Evolutionary conservation across 139 green algal species (phyloP).

Genomic region (Chara braunii): DNA sequence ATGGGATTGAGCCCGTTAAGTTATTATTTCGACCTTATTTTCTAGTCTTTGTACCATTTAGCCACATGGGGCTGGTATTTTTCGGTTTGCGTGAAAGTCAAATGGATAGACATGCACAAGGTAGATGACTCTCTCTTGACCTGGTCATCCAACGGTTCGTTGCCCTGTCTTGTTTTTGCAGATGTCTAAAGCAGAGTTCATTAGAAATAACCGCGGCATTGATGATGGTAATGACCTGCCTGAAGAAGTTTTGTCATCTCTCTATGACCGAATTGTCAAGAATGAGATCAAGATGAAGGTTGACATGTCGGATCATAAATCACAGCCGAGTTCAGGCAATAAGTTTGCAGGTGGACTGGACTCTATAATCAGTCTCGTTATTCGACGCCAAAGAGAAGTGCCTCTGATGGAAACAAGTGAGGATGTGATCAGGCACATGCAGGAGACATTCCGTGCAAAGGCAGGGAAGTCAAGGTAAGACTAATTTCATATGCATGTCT

Average conservation of each 20-base stretch:
- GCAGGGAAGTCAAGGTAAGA: constrained; percentile 27
- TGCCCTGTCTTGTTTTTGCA: constrained; percentile 5
- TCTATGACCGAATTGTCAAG: constrained; percentile 90
- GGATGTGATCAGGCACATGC: constrained; percentile 39
- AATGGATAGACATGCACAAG: too few relatives aligned
- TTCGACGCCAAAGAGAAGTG: not conserved
- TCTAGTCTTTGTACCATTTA: too few relatives aligned
- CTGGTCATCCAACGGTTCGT: too few relatives aligned
- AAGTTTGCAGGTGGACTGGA: constrained; percentile 61
- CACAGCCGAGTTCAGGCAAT: constrained; percentile 34
- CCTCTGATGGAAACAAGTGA: constrained; percentile 24
- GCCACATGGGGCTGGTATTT: too few relatives aligned
- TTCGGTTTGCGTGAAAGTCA: too few relatives aligned
- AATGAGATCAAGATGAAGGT: constrained; percentile 98
- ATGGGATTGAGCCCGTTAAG: too few relatives aligned
- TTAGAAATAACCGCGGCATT: constrained; percentile 97
- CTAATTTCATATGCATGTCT: too few relatives aligned
- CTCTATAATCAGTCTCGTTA: constrained; percentile 36
- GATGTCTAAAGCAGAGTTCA: constrained; percentile 69
- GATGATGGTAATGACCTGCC: constrained; percentile 87
- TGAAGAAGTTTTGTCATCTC: constrained; percentile 69
- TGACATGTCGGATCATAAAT: constrained; percentile 1
- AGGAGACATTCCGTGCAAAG: constrained; percentile 31
- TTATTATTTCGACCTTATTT: too few relatives aligned
- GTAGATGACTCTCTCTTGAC: not conserved